Percentiles rank a stretch among this genome's conserved stretches.
Evolutionary conservation across 345 rosid species (phyloP).

Genomic region (Pelargonium nanum): DNA sequence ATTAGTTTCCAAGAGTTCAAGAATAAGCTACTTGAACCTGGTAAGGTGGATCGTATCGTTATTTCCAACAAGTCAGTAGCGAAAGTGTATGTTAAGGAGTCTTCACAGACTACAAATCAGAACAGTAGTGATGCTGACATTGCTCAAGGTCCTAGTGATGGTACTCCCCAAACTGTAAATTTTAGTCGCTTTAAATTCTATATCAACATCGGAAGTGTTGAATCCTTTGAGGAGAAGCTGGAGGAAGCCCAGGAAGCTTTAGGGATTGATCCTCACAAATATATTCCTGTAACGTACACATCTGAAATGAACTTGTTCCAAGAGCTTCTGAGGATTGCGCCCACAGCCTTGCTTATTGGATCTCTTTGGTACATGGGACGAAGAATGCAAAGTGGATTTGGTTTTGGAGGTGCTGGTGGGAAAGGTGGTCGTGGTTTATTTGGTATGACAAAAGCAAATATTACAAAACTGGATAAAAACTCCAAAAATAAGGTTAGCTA

Average conservation of each 20-base stretch:
- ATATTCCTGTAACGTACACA: slow-evolving; percentile 61
- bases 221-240: slow-evolving; percentile 83
- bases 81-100: slow-evolving; percentile 60
- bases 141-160: slow-evolving; percentile 28
- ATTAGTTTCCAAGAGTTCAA: slow-evolving; percentile 96
- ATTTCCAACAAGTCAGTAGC: slow-evolving; percentile 87
- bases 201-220: slow-evolving; percentile 81
- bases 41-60: slow-evolving; percentile 81
- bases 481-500: slow-evolving; percentile 71
- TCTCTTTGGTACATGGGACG: slow-evolving; percentile 54
- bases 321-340: slow-evolving; percentile 71
- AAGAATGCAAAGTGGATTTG: slow-evolving; percentile 77
- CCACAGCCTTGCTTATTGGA: slow-evolving; percentile 65
- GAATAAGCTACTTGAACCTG: slow-evolving; percentile 86
- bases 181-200: slow-evolving; percentile 61
- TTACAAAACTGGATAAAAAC: slow-evolving; percentile 78
- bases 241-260: slow-evolving; percentile 88
- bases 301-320: slow-evolving; percentile 70
- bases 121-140: slow-evolving; percentile 17
- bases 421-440: slow-evolving; percentile 80
- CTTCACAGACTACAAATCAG: slow-evolving; percentile 29
- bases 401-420: slow-evolving; percentile 57
- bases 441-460: slow-evolving; percentile 81
- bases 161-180: slow-evolving; percentile 28
- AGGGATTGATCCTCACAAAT: slow-evolving; percentile 68